A percentile compares a stretch with the other conserved stretches of the same genome.
Conservation (phyloP, 2,329 filamentous ascomycete species). For the Calonectria fujianensis region DNA sequence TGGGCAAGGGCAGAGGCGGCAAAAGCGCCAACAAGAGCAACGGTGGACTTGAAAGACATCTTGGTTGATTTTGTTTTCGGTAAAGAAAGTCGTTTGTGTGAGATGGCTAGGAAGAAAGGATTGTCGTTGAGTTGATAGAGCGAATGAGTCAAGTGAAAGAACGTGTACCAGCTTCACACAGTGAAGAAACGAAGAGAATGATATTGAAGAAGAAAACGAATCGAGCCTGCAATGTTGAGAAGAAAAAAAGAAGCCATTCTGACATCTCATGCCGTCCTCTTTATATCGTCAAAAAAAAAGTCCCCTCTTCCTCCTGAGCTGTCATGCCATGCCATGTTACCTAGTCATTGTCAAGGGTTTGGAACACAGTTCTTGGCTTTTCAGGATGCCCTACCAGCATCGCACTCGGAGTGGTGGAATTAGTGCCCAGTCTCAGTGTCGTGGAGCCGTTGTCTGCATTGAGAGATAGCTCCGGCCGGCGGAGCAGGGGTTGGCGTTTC, state of each 20-base stretch:
- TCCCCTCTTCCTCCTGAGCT: neutral
- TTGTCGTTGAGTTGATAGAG: constrained; percentile 19
- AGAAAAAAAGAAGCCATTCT: neutral
- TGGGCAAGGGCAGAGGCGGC: constrained; percentile 50
- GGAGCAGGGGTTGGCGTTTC: constrained; percentile 37
- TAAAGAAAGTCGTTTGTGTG: constrained; percentile 19
- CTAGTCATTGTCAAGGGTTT: neutral
- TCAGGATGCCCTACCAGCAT: constrained; percentile 24
- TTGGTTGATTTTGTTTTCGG: constrained; percentile 25
- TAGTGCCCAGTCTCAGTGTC: constrained; percentile 46
- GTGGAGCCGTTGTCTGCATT: constrained; percentile 45
- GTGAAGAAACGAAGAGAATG: constrained; percentile 54
- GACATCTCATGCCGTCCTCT: constrained; percentile 3
- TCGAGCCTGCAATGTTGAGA: constrained; percentile 45
- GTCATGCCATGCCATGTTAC: neutral
- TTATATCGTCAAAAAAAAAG: constrained; percentile 41
- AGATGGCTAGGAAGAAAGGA: constrained; percentile 8
- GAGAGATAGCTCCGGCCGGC: constrained; percentile 42
- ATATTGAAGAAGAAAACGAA: constrained; percentile 38
- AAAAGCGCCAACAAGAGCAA: constrained; percentile 49
- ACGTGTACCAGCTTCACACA: constrained; percentile 56
- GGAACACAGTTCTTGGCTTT: constrained; percentile 29
- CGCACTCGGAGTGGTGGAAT: constrained; percentile 53
- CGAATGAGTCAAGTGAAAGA: constrained; percentile 29
- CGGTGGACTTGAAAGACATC: constrained; percentile 51